Base-by-base conservation (phyloP, 129 eudicot species). In the Flaveria sonorensis region DNA sequence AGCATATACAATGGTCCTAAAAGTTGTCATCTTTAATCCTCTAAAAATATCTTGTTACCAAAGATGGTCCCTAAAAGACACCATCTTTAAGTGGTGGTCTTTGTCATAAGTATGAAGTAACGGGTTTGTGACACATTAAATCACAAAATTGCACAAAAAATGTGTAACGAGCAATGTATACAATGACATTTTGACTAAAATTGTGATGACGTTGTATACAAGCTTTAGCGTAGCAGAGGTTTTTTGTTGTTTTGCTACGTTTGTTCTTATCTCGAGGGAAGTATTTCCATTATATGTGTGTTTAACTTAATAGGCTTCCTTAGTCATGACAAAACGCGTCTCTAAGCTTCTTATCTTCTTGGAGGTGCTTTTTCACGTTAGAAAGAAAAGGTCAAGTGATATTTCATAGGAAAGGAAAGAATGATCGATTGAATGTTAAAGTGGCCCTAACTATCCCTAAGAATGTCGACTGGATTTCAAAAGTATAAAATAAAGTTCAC, bases 1-100 rank as follows among this genome's bases (percentile, higher is more conserved):
- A 51, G 64, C 76, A 71, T 71, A 30, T 32, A 28, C 15, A 32
- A 72, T 72, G 65, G 76, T 30, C 50, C 50, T 36, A 66, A 66
- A 66, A 26, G 48, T 19, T 66, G 71, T 18, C 51, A 66, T 36
- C 1, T 39, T 10, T 18, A 66, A 26, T 24, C 76, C 61, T 39
- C 48, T 5, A 26, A 1, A 48, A 24, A 53, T 6, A 7, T 71
- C 1, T 71, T 71, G 47, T 71, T 71, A 16, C 62, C 42, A 51
- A 71, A 50, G 18, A 71, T 50, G 75, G 64, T 28, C 76, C 76
- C 48, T 30, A 71, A n/a, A 47, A 36, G 28, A 16, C 45, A 51
- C 13, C 47, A 71, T 71, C 28, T 21, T 70, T 13, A 61, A 59
- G 68, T 61, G 19, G 4, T 26, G 42, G 45, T 28, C 24, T 28